Base-by-base conservation (phyloP, 768 basidiomycete genomes). In the Suillus alpinus region DNA sequence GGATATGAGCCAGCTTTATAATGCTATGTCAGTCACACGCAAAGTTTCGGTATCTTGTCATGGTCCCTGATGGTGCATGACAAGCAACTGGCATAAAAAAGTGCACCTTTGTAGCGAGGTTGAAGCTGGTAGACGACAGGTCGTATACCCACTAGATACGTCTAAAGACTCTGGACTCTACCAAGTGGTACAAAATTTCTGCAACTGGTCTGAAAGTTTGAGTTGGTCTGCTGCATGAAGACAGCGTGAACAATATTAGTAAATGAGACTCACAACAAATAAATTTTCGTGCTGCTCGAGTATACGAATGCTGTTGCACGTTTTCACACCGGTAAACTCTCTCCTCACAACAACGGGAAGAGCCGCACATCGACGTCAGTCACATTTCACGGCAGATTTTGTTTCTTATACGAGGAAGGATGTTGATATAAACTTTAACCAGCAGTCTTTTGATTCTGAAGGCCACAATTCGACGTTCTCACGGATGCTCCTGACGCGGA, bases 261-360 rank as follows among this genome's bases (percentile, higher is more conserved):
- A 14, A 16, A 14, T 16, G 14, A 16, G 39, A 40, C 39, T 40
- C 39, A 40, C 14, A 40, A 16, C 43, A 60, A n/a, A 3, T 32
- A 39, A 10, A 20, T 62, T 40, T 63, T 26, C 31, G 59, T 18
- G 39, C 60, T 57, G 65, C 57, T 66, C 12, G 57, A 51, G 34
- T 64, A 57, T 23, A 64, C 32, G 26, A 44, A 59, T 36, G 59
- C n/a, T 13, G 60, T 37, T 23, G 26, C n/a, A 10, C 44, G 61
- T 20, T 62, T 41, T 44, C 43, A 20, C 23, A 40, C 39, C 39
- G 36, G 51, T 47, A 62, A 26, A 16, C 8, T 63, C 23, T 53
- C 41, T 26, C 31, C 37, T 59, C 62, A 61, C 39, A 68, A 23
- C 31, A 34, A 53, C 9, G 6, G 67, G 67, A 7, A 68, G 34